Percentiles rank a stretch among this genome's conserved stretches.
phyloP scores from a whole-genome alignment of 805 yeast genomes.

The Starmerella sp. region DNA sequence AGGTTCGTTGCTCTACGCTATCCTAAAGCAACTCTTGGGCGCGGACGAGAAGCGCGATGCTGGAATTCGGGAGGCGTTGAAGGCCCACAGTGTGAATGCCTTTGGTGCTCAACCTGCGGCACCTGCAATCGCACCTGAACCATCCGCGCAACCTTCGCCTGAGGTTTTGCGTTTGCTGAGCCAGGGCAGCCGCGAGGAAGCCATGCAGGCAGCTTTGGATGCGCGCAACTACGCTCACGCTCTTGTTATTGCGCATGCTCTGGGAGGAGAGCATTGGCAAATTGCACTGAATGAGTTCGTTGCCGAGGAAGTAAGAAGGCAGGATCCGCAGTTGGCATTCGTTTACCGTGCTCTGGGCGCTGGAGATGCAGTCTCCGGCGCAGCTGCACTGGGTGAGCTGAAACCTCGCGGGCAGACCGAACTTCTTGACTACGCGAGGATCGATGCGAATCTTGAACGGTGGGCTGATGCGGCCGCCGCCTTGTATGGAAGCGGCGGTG shows the following conservation, averaged over 20 bases:
- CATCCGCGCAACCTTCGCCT: neutral
- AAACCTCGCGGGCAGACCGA: constrained; percentile 26
- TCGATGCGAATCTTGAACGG: constrained; percentile 17
- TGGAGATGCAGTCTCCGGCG: constrained; percentile 31
- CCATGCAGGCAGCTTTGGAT: constrained; percentile 49
- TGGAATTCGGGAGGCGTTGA: constrained; percentile 2
- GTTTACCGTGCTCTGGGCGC: constrained; percentile 58
- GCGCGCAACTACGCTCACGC: constrained; percentile 71
- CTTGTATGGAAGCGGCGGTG: constrained; percentile 19
- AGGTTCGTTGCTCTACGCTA: constrained; percentile 15
- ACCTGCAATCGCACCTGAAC: neutral
- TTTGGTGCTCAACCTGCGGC: neutral
- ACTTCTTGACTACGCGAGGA: constrained; percentile 7
- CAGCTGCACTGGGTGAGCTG: constrained; percentile 42
- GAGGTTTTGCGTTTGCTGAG: constrained; percentile 35
- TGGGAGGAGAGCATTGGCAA: constrained; percentile 52
- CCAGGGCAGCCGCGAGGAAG: constrained; percentile 55
- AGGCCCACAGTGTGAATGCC: neutral
- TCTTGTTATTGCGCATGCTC: constrained; percentile 52
- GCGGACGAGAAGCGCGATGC: neutral
- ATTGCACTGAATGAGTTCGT: constrained; percentile 49
- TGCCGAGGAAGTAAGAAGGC: constrained; percentile 35
- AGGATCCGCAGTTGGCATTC: constrained; percentile 37
- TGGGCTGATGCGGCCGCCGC: constrained; percentile 29
- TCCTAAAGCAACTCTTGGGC: constrained; percentile 15